Evolutionary conservation across 192 early-diverging fungal species (phyloP), one percentile per base, ranked within the genome.

Genomic region (Chytriomyces confervae): DNA sequence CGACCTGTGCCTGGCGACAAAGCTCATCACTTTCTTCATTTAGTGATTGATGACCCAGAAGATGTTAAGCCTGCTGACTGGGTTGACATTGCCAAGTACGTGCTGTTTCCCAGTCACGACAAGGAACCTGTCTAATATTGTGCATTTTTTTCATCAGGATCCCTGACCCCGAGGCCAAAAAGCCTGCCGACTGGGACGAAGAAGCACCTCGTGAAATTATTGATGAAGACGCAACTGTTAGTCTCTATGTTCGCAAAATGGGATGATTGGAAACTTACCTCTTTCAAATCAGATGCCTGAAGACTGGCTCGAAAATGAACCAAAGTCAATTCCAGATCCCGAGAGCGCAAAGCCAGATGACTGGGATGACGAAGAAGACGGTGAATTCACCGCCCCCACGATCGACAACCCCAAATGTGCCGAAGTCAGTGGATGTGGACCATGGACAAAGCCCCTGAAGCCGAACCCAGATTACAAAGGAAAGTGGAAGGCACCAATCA

Each of bases 381-480:
- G 96, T 63, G 96, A 96, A 76, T 97, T 94, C 93, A 80, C 91
- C 50, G 86, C 94, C 6, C 92, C 92, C 23, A 81, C 86, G 62
- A 77, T 96, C 20, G 77, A 90, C 53, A 98, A 97, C 89, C 95
- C 96, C 61, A 92, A 93, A 43, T 97, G 89, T 83, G 88, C 90
- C 82, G 86, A 90, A 11, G 91, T 82, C 0, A 84, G 82, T 62
- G 86, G 83, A 62, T 97, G 95, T 78, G 96, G 96, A 36, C 83
- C 89, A 80, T 99, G 96, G 96, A 85, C 83, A 72, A 84, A 91
- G 62, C 92, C 93, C 61, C 84, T 84, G 83, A 97, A 95, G 79
- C 85, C 88, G 74, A 98, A 99, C 89, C 96, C 96, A 62, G 90
- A 86, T 43, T 98, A 96, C 90, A 95, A 95, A 84, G 95, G 94